These are phyloP conservation scores for Trichoderma hamatum DNA, from an alignment of 2,329 filamentous ascomycete species.

Conservation along the genomic window DNA sequence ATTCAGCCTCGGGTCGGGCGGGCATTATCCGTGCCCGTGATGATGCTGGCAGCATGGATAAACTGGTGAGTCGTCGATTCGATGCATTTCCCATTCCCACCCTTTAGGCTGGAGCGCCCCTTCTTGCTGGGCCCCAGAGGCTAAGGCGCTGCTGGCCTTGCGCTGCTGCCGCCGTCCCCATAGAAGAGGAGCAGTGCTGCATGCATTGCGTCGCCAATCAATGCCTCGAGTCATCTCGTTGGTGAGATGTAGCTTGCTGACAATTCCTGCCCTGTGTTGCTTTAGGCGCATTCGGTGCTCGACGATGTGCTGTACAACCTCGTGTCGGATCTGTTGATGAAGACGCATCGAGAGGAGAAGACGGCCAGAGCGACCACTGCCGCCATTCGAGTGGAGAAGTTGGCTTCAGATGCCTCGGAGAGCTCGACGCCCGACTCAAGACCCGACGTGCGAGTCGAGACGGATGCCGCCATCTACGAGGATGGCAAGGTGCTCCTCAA, in stretches of 20 bases:
- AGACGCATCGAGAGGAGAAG: conserved; percentile 79
- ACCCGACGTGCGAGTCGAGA: conserved; percentile 63
- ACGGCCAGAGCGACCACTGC: conserved; percentile 68
- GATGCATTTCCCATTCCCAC: conserved; percentile 4
- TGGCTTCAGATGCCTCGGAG: conserved; percentile 59
- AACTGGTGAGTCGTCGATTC: conserved; percentile 54
- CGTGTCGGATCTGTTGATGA: conserved; percentile 72
- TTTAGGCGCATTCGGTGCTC: conserved; percentile 65
- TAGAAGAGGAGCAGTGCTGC: conserved; percentile 6
- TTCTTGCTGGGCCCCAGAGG: conserved; percentile 1
- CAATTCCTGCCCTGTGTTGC: conserved; percentile 11
- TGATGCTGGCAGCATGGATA: conserved; percentile 57
- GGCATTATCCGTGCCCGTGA: conserved; percentile 59
- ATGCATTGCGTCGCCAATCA: conserved; percentile 19
- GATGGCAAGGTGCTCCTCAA: conserved; percentile 70
- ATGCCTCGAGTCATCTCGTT: conserved; percentile 3
- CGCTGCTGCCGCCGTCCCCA: not conserved
- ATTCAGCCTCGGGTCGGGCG: conserved; percentile 56
- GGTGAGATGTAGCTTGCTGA: conserved; percentile 20
- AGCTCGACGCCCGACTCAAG: conserved; percentile 55
- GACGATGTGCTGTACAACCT: conserved; percentile 78
- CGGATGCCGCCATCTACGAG: conserved; percentile 69
- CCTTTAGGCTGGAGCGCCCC: not conserved
- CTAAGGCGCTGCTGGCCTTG: not conserved
- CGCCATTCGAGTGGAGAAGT: conserved; percentile 65